A percentile compares a stretch with the other conserved stretches of the same genome.
Conservation (phyloP, 2,329 filamentous ascomycete genomes). For the Aspergillus pseudoterreus region DNA sequence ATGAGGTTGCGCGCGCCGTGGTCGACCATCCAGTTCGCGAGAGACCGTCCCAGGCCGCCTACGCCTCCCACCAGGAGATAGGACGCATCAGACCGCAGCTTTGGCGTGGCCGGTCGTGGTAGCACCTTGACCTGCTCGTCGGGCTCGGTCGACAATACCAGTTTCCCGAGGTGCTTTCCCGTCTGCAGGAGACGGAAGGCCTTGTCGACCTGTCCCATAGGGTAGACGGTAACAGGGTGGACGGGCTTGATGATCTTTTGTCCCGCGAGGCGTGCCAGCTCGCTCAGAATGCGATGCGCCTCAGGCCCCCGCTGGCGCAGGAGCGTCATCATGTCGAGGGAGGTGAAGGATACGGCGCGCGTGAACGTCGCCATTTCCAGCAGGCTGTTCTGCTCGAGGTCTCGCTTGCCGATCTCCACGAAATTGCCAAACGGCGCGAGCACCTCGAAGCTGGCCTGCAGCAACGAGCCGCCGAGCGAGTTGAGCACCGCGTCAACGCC, state of each 20-base stretch:
- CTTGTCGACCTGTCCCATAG: constrained; percentile 22
- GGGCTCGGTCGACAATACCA: constrained; percentile 19
- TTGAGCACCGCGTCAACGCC: not conserved
- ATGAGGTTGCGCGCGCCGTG: too few relatives aligned
- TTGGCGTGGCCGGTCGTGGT: too few relatives aligned
- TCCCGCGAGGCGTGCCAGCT: too few relatives aligned
- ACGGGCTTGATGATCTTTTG: constrained; percentile 18
- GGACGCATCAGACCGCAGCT: too few relatives aligned
- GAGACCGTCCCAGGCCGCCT: too few relatives aligned
- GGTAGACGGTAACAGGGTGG: constrained; percentile 12
- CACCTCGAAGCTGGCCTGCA: not conserved
- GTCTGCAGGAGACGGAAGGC: constrained; percentile 30
- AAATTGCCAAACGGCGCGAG: not conserved
- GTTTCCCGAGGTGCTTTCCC: constrained; percentile 38
- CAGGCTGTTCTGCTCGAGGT: not conserved
- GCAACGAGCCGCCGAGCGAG: not conserved
- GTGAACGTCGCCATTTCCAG: not conserved
- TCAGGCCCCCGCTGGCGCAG: too few relatives aligned
- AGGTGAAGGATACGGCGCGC: not conserved
- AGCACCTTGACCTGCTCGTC: too few relatives aligned
- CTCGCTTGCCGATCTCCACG: not conserved
- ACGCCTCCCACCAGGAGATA: too few relatives aligned
- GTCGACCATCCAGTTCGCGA: too few relatives aligned
- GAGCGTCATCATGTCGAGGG: too few relatives aligned
- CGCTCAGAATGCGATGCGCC: too few relatives aligned